phyloP scores from a whole-genome alignment of 352 stramenopile genomes.

The Pythium scleroteichum region DNA sequence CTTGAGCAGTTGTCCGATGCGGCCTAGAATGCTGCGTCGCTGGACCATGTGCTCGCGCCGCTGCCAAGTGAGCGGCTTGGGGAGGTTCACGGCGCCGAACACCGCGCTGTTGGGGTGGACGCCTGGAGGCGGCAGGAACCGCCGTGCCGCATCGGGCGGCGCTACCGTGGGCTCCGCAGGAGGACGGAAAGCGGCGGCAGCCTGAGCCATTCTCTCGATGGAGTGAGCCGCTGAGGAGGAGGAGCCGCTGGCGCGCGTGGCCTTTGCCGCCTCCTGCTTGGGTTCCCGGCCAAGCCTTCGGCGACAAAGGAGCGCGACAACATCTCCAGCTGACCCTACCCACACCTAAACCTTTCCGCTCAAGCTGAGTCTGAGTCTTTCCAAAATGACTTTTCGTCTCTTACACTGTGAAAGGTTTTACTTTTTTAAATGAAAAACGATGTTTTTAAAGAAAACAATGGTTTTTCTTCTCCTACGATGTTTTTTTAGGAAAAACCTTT shows the following conservation, averaged over 20 bases:
- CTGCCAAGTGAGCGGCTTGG: conserved; percentile 84
- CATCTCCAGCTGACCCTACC: not conserved
- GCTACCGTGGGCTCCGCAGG: not conserved
- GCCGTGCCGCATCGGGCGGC: conserved; percentile 12
- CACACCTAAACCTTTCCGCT: too few species aligned
- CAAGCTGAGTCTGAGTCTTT: conserved; percentile 2
- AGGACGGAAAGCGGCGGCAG: conserved; percentile 21
- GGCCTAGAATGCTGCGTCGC: conserved; percentile 64
- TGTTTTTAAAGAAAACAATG: too few species aligned
- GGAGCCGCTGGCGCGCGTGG: conserved; percentile 5
- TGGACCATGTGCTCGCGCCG: conserved; percentile 67
- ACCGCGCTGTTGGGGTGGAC: conserved; percentile 78
- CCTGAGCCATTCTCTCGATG: conserved; percentile 12
- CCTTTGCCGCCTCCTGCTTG: conserved; percentile 6
- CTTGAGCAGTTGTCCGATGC: conserved; percentile 61
- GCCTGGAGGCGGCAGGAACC: conserved; percentile 52
- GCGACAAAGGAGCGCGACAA: conserved; percentile 14
- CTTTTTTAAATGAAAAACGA: too few species aligned
- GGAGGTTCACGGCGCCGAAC: conserved; percentile 63
- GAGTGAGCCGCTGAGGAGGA: not conserved
- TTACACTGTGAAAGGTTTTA: too few species aligned
- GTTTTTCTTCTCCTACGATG: too few species aligned
- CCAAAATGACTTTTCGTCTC: too few species aligned
- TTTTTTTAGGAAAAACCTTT: too few species aligned
- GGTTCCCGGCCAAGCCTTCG: not conserved